Conservation (phyloP, 106 monocot species). For the Allium cepa region DNA sequence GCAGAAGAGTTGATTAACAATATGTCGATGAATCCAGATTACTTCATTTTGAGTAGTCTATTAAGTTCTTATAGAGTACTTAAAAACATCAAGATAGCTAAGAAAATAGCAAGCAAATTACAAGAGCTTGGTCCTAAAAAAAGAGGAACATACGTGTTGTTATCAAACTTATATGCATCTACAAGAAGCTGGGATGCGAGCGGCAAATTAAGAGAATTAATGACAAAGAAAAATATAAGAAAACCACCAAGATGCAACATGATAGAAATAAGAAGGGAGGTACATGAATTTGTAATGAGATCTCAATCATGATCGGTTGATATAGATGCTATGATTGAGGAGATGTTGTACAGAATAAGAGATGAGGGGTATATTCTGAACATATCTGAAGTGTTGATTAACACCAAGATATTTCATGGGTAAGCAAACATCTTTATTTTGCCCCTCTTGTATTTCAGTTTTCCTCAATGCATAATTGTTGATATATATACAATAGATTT, state of each 20-base stretch:
- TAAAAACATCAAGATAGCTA: conserved; percentile 20
- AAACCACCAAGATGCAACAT: conserved; percentile 43
- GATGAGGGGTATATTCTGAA: conserved; percentile 67
- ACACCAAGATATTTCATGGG: too few species aligned
- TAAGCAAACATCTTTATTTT: too few species aligned
- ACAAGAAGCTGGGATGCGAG: conserved; percentile 32
- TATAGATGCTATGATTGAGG: conserved; percentile 32
- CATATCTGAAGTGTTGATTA: conserved; percentile 27
- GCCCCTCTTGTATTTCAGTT: too few species aligned
- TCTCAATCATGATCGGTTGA: conserved; percentile 11
- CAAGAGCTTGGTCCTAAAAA: conserved; percentile 8
- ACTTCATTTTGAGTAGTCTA: conserved; percentile 21
- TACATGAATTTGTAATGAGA: conserved; percentile 34
- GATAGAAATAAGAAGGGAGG: conserved; percentile 25
- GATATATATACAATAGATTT: too few species aligned
- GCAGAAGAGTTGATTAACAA: conserved; percentile 31
- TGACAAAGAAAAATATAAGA: conserved; percentile 26
- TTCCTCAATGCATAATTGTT: too few species aligned
- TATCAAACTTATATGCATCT: conserved; percentile 38
- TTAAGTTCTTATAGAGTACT: conserved; percentile 43
- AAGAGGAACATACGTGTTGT: conserved; percentile 15
- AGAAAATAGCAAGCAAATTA: conserved; percentile 8
- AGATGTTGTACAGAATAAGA: conserved; percentile 31
- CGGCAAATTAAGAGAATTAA: conserved; percentile 23
- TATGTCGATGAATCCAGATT: conserved; percentile 5